Base-by-base conservation (phyloP, 176 grass and related monocot species). In the Sorghum bicolor region DNA sequence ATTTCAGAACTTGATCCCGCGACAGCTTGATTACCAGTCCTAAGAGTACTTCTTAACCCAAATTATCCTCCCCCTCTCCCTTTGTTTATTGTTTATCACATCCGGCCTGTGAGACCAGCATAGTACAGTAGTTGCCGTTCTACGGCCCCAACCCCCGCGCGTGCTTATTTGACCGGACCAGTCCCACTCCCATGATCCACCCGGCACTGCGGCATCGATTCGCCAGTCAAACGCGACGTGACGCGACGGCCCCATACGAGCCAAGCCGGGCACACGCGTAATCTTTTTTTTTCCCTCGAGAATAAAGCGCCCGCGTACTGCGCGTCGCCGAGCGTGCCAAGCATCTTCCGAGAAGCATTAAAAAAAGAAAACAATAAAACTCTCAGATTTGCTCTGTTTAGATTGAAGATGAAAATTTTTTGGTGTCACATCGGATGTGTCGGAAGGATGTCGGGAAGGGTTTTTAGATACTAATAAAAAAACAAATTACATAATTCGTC, bases 221-320 rank as follows among this genome's bases (percentile, higher is more conserved):
- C 32, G 0, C 53, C 36, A 65, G 88, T 86, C 88, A 86, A 90
- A 84, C 9, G 10, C n/a, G 52, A 81, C 77, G 77, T 70, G 77
- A 85, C 82, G 66, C 52, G 60, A 64, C 76, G 15, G 40, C 34
- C 44, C 30, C 73, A 52, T 1, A 71, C 11, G 19, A 64, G 12
- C 41, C 74, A 55, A 1, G 13, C 45, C 45, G 45, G 1, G 45
- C 47, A 50, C 33, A 38, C 19, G 19, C 57, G 33, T 9, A 10
- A 17, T 69, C 11, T 9, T 20, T 13, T 8, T 25, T 39, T 9
- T n/a, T 26, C 5, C 22, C 47, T 44, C n/a, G 29, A 2, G 38
- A n/a, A 64, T 48, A 64, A 50, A 8, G 36, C 20, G 29, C 41
- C 24, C 15, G 30, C 67, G 60, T 76, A 34, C 15, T 70, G 55